These are phyloP conservation scores for Aspergillus sp. DNA, from an alignment of 2,329 filamentous ascomycete species.

Conservation along the genomic window DNA sequence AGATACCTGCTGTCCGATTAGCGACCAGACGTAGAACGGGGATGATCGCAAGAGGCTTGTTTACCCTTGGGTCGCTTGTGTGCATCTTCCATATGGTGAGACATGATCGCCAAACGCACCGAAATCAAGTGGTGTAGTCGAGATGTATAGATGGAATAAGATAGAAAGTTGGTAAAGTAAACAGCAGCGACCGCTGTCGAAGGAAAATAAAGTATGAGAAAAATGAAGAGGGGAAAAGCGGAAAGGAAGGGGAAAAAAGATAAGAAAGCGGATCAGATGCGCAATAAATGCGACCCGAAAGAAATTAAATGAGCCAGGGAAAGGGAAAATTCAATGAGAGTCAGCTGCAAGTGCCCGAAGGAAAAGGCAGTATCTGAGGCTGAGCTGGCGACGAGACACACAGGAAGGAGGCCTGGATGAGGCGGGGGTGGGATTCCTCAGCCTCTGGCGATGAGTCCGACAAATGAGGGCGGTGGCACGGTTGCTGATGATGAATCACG, in stretches of 20 bases:
- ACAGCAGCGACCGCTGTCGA: background rate
- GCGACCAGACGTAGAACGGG: background rate
- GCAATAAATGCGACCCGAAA: background rate
- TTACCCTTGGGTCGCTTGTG: conserved; percentile 47
- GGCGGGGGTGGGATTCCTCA: conserved; percentile 11
- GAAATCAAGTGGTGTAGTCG: conserved; percentile 21
- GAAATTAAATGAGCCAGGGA: background rate
- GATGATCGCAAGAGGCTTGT: conserved; percentile 7
- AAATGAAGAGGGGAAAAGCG: background rate
- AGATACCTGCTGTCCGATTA: conserved; percentile 68
- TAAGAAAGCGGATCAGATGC: background rate
- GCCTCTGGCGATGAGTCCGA: conserved; percentile 8
- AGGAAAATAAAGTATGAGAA: background rate
- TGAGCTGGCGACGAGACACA: conserved; percentile 3
- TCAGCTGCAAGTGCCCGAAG: conserved; percentile 8
- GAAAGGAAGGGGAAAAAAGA: background rate
- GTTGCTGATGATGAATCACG: background rate
- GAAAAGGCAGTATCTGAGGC: conserved; percentile 8
- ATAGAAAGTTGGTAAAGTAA: background rate
- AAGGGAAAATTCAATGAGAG: background rate
- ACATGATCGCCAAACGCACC: conserved; percentile 18
- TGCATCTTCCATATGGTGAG: conserved; percentile 35
- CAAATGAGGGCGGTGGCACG: conserved; percentile 10
- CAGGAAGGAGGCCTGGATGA: background rate
- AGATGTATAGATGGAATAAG: conserved; percentile 11